Evolutionary conservation across 345 rosid genomes (phyloP), one percentile per base, ranked within the genome.

Genomic region (Fremontodendron californicum): DNA sequence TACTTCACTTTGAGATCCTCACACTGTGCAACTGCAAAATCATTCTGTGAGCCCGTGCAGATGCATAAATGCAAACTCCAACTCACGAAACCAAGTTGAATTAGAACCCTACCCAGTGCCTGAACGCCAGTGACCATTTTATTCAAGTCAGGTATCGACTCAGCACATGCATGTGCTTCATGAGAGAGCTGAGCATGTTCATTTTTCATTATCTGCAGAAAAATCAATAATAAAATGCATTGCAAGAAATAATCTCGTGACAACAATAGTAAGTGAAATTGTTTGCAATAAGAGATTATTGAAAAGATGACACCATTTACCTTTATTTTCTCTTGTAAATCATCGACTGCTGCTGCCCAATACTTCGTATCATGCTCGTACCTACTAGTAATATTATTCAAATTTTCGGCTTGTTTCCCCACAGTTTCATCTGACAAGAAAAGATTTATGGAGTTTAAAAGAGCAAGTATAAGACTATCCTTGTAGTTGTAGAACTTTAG

Each of bases 121-220:
- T 93, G 97, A 81, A 95, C 97, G 57, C 90, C 97, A 78, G 62
- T 82, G 73, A 92, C 93, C 99, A 95, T 95, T 79, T 87, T 92
- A 77, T 83, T 87, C 84, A 95, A 73, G 39, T 90, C 89, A 1
- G 98, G 98, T 81, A 95, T 88, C 21, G 98, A 89, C 77, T 86
- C 92, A 16, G 82, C 89, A 76, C 98, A 95, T 63, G 88, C 88
- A 77, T 92, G 98, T 78, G 99, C 99, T 78, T 92, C 91, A 13
- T 48, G 84, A 27, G 96, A 88, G 77, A 95, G 93, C 83, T 78
- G 89, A 76, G 87, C 83, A 65, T 95, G 99, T 81, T 93, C 96
- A 77, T 82, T 86, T 82, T 93, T 92, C 97, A 95, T 88, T 48
- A 79, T 86, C 99, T 95, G 82, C 78, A 74, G 15, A 27, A 37